Evolutionary conservation across 202 grass and related monocot genomes (phyloP).

Genomic region (Schoenoplectus tabernaemontani): DNA sequence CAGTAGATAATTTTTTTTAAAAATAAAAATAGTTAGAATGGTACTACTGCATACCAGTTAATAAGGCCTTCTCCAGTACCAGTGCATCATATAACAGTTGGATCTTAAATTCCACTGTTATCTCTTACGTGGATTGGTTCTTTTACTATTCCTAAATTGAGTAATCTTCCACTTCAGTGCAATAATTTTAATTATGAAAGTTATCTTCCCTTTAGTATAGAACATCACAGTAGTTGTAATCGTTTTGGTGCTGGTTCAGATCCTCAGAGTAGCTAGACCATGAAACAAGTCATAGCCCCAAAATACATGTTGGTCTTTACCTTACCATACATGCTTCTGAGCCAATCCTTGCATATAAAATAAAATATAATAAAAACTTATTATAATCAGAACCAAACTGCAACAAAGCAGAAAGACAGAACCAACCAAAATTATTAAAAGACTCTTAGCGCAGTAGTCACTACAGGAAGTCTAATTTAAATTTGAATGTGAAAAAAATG

Average conservation of each 20-base stretch:
- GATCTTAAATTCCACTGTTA: not conserved
- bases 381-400: not conserved
- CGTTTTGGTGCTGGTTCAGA: slow-evolving; percentile 37
- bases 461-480: not conserved
- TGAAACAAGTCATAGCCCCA: slow-evolving; percentile 72
- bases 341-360: not conserved
- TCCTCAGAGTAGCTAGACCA: slow-evolving; percentile 48
- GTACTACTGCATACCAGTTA: not conserved
- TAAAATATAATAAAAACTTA: not conserved
- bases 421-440: not conserved
- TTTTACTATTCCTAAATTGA: not conserved
- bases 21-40: not conserved
- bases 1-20: too few relatives aligned
- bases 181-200: not conserved
- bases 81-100: not conserved
- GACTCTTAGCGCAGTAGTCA: not conserved
- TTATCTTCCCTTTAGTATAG: slow-evolving; percentile 55
- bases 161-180: not conserved
- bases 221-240: slow-evolving; percentile 37
- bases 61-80: not conserved
- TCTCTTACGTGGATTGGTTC: not conserved
- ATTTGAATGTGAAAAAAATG: not conserved
- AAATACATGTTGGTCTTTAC: slow-evolving; percentile 51
- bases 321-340: slow-evolving; percentile 66
- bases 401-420: too few relatives aligned